Evolutionary conservation across 2,329 filamentous ascomycete genomes (phyloP).

Genomic region (Xylaria multiplex): DNA sequence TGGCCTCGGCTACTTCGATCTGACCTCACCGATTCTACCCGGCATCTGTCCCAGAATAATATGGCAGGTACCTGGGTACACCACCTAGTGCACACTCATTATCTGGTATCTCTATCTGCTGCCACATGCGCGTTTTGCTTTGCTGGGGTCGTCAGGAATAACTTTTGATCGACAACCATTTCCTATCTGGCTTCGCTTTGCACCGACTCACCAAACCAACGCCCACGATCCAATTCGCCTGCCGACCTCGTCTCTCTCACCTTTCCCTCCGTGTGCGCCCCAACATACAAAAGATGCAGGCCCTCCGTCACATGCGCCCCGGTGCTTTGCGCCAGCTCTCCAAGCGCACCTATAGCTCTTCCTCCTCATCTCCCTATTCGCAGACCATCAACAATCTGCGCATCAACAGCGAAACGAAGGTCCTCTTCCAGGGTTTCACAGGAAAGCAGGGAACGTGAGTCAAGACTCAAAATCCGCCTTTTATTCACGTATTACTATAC

Average conservation of each 20-base stretch:
- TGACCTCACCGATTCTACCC: too few species aligned
- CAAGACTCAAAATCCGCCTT: not conserved
- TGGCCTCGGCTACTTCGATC: not conserved
- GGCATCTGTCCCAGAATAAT: too few species aligned
- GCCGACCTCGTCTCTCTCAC: conserved; percentile 24
- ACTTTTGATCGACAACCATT: conserved; percentile 6
- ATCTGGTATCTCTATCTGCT: too few species aligned
- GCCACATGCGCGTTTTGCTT: conserved; percentile 11
- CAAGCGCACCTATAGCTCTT: conserved; percentile 74
- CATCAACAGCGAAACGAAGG: conserved; percentile 92
- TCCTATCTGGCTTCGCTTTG: conserved; percentile 20
- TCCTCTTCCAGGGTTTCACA: conserved; percentile 97
- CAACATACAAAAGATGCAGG: conserved; percentile 72
- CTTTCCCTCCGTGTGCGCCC: conserved; percentile 12
- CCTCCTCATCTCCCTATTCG: conserved; percentile 77
- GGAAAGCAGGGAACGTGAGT: conserved; percentile 95
- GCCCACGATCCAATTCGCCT: conserved; percentile 17
- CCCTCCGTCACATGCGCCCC: conserved; percentile 76
- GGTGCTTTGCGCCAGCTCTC: conserved; percentile 72
- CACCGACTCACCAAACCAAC: conserved; percentile 1
- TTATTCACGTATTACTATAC: not conserved
- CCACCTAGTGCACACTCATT: too few species aligned
- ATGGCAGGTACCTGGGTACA: too few species aligned
- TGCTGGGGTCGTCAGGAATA: not conserved
- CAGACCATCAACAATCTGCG: conserved; percentile 85